These are phyloP conservation scores for Pelargonium fulgidum DNA, from an alignment of 441 rosid species.

Conservation along the genomic window DNA sequence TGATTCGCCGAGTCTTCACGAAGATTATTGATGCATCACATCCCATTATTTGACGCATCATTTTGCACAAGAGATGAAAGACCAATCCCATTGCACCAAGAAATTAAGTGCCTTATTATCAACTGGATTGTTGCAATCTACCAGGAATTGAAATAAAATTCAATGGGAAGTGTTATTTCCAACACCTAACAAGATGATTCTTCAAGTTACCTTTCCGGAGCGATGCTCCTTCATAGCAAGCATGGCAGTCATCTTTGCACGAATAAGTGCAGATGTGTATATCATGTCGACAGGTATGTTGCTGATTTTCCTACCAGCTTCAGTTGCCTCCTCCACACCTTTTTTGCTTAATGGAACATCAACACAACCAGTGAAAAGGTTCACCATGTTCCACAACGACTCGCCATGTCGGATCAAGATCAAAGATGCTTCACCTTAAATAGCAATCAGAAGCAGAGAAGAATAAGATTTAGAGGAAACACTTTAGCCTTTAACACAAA, in stretches of 20 bases:
- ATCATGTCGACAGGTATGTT: constrained; percentile 89
- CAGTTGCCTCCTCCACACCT: constrained; percentile 92
- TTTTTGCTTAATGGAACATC: constrained; percentile 86
- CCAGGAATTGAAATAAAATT: not conserved
- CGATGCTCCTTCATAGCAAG: constrained; percentile 98
- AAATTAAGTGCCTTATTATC: not conserved
- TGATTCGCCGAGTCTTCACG: too few species aligned
- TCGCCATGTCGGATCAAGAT: constrained; percentile 91
- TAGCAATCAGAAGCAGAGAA: constrained; percentile 7
- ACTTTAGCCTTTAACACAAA: not conserved
- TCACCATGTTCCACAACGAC: constrained; percentile 95
- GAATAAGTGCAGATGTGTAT: constrained; percentile 78
- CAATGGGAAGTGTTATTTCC: not conserved
- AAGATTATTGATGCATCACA: too few species aligned
- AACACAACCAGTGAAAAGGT: constrained; percentile 91
- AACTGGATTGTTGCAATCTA: not conserved
- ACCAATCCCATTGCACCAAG: not conserved
- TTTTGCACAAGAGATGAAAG: too few species aligned
- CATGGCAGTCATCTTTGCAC: constrained; percentile 98
- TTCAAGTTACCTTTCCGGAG: constrained; percentile 58
- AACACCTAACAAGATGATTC: not conserved
- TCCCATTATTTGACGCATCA: too few species aligned
- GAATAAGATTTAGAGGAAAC: constrained; percentile 13
- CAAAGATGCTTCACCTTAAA: constrained; percentile 74
- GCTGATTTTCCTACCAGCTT: constrained; percentile 92